Conservation (phyloP, 805 yeast genomes). For the Ogataea salicorniae region DNA sequence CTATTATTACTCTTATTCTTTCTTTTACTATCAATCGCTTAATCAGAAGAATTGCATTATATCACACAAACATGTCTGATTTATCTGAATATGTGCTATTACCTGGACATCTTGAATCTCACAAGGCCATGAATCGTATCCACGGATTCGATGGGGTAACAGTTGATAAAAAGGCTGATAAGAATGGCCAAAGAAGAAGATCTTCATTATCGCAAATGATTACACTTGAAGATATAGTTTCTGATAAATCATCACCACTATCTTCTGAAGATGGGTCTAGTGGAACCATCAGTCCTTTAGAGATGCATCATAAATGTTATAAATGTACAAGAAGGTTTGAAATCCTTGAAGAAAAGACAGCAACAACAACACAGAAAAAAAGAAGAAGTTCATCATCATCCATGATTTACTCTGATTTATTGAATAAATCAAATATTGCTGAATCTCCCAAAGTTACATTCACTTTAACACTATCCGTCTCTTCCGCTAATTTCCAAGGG, state of each 20-base stretch:
- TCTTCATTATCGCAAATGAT: constrained; percentile 20
- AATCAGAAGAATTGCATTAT: too few species aligned
- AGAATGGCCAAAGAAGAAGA: constrained; percentile 13
- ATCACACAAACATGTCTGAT: background rate
- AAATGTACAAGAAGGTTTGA: constrained; percentile 7
- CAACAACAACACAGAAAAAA: background rate
- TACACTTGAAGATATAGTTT: constrained; percentile 13
- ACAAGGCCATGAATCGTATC: background rate
- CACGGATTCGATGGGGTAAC: background rate
- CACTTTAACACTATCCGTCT: constrained; percentile 23
- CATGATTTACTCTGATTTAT: constrained; percentile 17
- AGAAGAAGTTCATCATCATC: constrained; percentile 22
- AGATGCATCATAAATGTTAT: constrained; percentile 2
- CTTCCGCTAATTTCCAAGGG: constrained; percentile 10
- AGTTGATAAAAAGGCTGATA: background rate
- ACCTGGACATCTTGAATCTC: background rate
- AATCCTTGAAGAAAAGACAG: background rate
- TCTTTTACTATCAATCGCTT: background rate
- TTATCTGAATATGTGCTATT: background rate
- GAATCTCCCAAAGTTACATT: constrained; percentile 20
- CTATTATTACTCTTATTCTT: background rate
- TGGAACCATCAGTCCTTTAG: background rate
- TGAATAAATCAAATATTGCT: constrained; percentile 9
- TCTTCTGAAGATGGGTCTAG: background rate
- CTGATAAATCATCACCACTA: background rate